Evolutionary conservation across 208 protist genomes (phyloP).

Genomic region (Acanthamoeba sp.): DNA sequence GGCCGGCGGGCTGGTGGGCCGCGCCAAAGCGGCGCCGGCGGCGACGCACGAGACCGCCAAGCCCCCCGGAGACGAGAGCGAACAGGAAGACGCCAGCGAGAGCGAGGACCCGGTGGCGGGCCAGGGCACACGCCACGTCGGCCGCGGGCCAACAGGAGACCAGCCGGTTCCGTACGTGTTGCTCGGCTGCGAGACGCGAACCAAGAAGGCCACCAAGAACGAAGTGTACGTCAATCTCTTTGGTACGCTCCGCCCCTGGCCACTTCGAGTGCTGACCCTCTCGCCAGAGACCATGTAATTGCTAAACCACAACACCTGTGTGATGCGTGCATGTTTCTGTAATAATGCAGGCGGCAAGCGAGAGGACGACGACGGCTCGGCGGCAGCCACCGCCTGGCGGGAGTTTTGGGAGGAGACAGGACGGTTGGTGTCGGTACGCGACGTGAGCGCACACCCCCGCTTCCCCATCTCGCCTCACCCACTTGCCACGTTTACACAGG

Average conservation of each 20-base stretch:
- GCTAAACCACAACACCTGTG: not conserved
- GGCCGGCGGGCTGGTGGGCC: not conserved
- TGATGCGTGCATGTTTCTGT: not conserved
- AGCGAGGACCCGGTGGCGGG: too few relatives aligned
- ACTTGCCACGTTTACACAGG: not conserved
- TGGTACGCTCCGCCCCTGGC: not conserved
- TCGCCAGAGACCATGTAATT: too few relatives aligned
- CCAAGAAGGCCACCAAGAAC: not conserved
- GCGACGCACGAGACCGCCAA: not conserved
- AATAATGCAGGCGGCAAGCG: slow-evolving; percentile 28
- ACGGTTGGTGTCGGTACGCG: not conserved
- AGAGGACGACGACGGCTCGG: not conserved
- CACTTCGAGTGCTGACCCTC: too few relatives aligned
- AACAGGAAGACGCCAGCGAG: not conserved
- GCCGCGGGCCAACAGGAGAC: not conserved
- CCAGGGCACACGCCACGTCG: not conserved
- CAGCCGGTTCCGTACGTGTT: slow-evolving; percentile 38
- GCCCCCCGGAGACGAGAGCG: not conserved
- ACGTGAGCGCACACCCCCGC: too few relatives aligned
- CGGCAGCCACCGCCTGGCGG: slow-evolving; percentile 11
- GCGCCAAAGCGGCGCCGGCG: not conserved
- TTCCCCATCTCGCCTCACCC: too few relatives aligned
- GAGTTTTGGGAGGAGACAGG: slow-evolving; percentile 56
- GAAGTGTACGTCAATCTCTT: not conserved
- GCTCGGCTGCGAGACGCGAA: slow-evolving; percentile 6